Evolutionary conservation across 208 protist species (phyloP), one percentile per base, ranked within the genome.

Genomic region (Naegleria gruberi): DNA sequence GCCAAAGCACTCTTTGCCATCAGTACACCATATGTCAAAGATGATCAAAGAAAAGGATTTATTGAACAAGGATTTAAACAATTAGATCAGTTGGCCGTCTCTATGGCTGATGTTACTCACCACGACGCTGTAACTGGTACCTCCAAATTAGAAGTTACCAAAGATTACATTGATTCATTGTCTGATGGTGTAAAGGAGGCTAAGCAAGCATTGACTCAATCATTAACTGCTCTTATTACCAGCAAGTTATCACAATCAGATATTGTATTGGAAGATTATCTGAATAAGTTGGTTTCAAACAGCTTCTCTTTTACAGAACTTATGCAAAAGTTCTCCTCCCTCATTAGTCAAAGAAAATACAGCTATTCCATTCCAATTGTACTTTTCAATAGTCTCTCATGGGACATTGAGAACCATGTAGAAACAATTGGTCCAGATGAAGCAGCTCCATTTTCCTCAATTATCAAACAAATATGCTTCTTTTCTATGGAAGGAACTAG

Each of bases 81-180:
- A 19, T 34, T 82, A 30, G 74, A 82, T 15, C 10, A 40, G 10
- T 82, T 82, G 74, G 34, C 34, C 37, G 40, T 43, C 10, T 10
- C 40, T 15, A 42, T 82, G 74, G 40, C 34, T 15, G 74, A 47
- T 46, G 26, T 89, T 3, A 87, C 90, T 65, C 92, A 94, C 82
- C 92, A 93, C 88, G 93, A 95, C 46, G 93, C n/a, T 42, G 85
- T 95, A 23, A 91, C 84, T 3, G 93, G 93, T 45, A 95, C 93
- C 17, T 85, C 73, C n/a, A 91, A 91, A 88, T 90, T 93, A 41
- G 26, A 91, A 77, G 93, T 95, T 26, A 44, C 89, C 1, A 4
- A 73, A 43, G 91, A 92, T 81, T 92, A 93, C 30, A 65, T 65
- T 65, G 19, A 65, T 30, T 30, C 19, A 3, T 19, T 65, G 30